phyloP scores from a whole-genome alignment of 169 alveolate species.

The Amoebophrya sp. region DNA sequence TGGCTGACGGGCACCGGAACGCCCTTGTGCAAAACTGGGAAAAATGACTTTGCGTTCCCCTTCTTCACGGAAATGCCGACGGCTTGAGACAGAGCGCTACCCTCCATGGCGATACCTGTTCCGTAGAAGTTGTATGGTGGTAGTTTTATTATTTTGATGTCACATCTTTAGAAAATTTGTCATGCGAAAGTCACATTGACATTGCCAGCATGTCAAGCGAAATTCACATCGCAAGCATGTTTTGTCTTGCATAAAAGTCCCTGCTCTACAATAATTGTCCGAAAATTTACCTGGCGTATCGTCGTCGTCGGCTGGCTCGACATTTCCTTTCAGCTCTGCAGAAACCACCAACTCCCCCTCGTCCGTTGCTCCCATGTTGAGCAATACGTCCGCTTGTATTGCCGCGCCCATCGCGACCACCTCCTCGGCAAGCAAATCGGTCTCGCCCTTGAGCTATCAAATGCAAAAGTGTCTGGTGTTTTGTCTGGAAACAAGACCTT shows the following conservation, averaged over 20 bases:
- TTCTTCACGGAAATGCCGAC: neutral
- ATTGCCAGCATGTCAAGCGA: no score
- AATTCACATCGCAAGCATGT: no score
- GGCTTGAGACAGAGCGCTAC: neutral
- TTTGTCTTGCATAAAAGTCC: no score
- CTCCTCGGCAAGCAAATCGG: neutral
- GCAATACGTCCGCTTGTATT: neutral
- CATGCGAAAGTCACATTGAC: no score
- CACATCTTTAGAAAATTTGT: no score
- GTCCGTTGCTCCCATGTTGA: neutral
- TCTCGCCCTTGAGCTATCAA: no score
- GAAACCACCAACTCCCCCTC: neutral
- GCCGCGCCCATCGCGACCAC: neutral
- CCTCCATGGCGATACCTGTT: neutral
- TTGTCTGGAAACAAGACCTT: no score
- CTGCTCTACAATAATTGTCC: no score
- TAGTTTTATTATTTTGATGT: no score
- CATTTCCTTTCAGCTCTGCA: neutral
- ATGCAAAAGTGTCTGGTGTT: no score
- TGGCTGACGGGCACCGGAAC: neutral
- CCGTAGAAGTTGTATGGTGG: no score
- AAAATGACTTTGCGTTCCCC: neutral
- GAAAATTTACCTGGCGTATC: neutral
- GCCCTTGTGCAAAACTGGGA: neutral
- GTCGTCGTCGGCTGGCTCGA: neutral